Evolutionary conservation across 352 stramenopile species (phyloP).

Genomic region (Globisporangium iwayamae): DNA sequence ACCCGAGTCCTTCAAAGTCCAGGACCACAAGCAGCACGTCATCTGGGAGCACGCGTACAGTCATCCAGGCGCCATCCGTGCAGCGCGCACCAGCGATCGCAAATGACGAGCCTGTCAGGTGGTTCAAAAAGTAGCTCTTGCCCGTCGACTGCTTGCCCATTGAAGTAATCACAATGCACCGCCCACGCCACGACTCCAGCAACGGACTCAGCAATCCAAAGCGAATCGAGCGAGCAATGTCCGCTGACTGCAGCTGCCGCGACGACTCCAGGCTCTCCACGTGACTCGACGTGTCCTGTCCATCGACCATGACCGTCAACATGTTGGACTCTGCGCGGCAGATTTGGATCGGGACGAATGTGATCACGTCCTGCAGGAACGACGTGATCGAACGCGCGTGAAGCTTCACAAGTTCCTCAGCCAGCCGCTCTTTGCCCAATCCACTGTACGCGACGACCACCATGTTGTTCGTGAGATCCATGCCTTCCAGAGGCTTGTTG

Average conservation of each 20-base stretch:
- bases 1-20: slow-evolving; percentile 75
- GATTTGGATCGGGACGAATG: slow-evolving; percentile 72
- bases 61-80: slow-evolving; percentile 71
- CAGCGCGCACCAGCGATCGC: slow-evolving; percentile 58
- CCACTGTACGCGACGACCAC: slow-evolving; percentile 2
- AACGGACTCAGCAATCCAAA: slow-evolving; percentile 19
- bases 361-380: slow-evolving; percentile 45
- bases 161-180: slow-evolving; percentile 18
- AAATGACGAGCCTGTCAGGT: slow-evolving; percentile 71
- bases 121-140: slow-evolving; percentile 80
- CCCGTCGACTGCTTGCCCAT: slow-evolving; percentile 56
- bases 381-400: slow-evolving; percentile 13
- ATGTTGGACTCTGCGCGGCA: slow-evolving; percentile 62
- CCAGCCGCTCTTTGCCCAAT: slow-evolving; percentile 1
- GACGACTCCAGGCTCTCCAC: slow-evolving; percentile 21
- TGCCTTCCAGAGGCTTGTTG: slow-evolving; percentile 49
- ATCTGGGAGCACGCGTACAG: slow-evolving; percentile 31
- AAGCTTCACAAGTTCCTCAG: slow-evolving; percentile 16
- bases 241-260: slow-evolving; percentile 18
- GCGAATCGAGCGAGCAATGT: slow-evolving; percentile 39
- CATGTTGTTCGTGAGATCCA: slow-evolving; percentile 24
- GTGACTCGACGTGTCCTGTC: slow-evolving; percentile 25
- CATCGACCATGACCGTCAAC: slow-evolving; percentile 49
- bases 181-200: slow-evolving; percentile 15
- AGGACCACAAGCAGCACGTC: slow-evolving; percentile 62